Evolutionary conservation across 768 basidiomycete genomes (phyloP).

Genomic region (Rhizopogon vulgaris): DNA sequence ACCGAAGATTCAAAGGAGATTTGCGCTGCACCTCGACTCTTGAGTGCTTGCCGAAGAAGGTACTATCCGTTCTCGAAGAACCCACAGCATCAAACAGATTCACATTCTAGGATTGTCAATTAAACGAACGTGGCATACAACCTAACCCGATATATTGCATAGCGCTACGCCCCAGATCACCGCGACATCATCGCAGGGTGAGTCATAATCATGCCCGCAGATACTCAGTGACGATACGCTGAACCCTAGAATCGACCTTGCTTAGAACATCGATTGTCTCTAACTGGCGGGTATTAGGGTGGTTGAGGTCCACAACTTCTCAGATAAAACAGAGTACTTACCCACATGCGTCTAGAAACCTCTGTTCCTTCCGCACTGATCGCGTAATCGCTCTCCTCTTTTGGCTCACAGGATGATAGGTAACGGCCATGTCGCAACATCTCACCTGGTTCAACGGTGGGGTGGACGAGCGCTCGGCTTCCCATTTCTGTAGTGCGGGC

Average conservation of each 20-base stretch:
- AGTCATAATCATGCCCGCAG: not conserved
- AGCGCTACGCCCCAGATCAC: not conserved
- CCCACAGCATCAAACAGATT: not conserved
- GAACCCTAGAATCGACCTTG: conserved; percentile 13
- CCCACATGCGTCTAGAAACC: conserved; percentile 28
- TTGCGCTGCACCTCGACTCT: not conserved
- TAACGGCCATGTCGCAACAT: conserved; percentile 21
- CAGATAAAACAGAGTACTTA: conserved; percentile 9
- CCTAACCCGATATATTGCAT: not conserved
- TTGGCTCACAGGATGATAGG: conserved; percentile 18
- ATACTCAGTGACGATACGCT: conserved; percentile 4
- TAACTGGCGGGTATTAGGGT: not conserved
- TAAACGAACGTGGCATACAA: not conserved
- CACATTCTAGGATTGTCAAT: not conserved
- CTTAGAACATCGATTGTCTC: conserved; percentile 16
- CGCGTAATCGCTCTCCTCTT: conserved; percentile 27
- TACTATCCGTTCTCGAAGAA: not conserved
- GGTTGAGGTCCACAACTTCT: not conserved
- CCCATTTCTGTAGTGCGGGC: conserved; percentile 27
- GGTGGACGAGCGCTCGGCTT: conserved; percentile 27
- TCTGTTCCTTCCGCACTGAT: conserved; percentile 25
- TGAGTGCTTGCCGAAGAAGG: not conserved
- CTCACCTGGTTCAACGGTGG: conserved; percentile 14
- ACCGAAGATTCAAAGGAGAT: not conserved
- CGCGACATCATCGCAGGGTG: not conserved